Base-by-base conservation (phyloP, 768 basidiomycete species). In the Albatrellus ellisii region DNA sequence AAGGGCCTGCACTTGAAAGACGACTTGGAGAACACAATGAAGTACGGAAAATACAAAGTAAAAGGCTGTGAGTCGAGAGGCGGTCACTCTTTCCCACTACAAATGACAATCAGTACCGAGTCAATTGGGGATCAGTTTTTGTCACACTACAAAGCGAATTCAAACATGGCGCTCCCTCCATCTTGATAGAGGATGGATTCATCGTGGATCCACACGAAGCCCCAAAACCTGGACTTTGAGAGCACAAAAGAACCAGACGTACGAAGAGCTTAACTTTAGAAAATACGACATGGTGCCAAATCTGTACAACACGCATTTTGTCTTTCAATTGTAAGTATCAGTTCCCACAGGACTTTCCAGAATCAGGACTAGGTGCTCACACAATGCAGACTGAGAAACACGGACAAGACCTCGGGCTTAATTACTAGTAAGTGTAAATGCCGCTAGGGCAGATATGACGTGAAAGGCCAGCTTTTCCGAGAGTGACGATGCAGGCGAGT, bases 31-130 rank as follows among this genome's bases (percentile, higher is more conserved):
- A 43, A 69, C 49, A 50, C 78, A 83, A 55, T 85, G 79, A 34
- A 73, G 37, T 39, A 79, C 43, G 17, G 83, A 77, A 56, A 85
- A 80, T 33, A 66, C 41, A 54, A 83, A 73, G 57, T 84, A 88
- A 52, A 73, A 52, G 46, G 68, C 62, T 15, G 83, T 78, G 41
- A 80, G 63, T 27, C 67, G 68, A 36, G 82, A 80, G 53, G 77
- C 73, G 17, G 79, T 77, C 52, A 85, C 63, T 43, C 80, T 72
- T 43, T 73, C 66, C 77, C 78, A 80, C 81, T 85, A 53, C 12
- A 32, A 18, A 25, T 36, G 20, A 34, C 28, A 34, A 22, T 40
- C 34, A 36, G 35, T 14, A 4, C 14, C 10, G 14, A 6, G 14
- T 6, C 20, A 24, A 21, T 12, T n/a, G n/a, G n/a, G n/a, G n/a